Evolutionary conservation across 148 eudicot species (phyloP).

Genomic region (Rhododendron henanense): DNA sequence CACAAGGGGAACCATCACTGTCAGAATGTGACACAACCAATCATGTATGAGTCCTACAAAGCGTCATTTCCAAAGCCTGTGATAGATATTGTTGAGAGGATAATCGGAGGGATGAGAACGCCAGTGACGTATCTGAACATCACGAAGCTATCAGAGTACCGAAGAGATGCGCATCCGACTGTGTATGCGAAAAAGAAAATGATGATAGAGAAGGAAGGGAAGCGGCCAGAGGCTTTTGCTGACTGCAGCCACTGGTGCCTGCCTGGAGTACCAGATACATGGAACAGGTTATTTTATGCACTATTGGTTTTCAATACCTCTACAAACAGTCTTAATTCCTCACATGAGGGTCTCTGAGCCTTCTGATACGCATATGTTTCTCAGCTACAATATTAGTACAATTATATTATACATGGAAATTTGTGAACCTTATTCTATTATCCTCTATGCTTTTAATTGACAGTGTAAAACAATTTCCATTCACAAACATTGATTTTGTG

Average conservation of each 20-base stretch:
- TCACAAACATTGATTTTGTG: background rate
- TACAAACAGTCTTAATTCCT: background rate
- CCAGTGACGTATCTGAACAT: slow-evolving; percentile 44
- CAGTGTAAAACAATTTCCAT: background rate
- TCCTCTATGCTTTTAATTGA: background rate
- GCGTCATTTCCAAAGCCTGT: slow-evolving; percentile 25
- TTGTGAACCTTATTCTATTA: background rate
- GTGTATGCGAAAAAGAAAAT: slow-evolving; percentile 19
- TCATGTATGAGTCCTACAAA: slow-evolving; percentile 28
- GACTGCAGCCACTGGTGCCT: slow-evolving; percentile 68
- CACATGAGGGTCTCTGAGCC: background rate
- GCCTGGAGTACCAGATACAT: slow-evolving; percentile 50
- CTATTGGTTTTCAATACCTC: slow-evolving; percentile 16
- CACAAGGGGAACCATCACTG: slow-evolving; percentile 42
- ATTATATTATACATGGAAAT: background rate
- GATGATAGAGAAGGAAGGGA: background rate
- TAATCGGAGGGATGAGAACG: slow-evolving; percentile 18
- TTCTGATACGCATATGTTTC: background rate
- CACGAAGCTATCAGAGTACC: slow-evolving; percentile 39
- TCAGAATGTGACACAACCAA: slow-evolving; percentile 40
- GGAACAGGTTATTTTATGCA: slow-evolving; percentile 43
- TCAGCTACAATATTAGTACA: background rate
- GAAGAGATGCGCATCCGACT: slow-evolving; percentile 53
- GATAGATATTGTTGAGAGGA: slow-evolving; percentile 19
- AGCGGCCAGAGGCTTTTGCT: background rate